Evolutionary conservation across 176 grass and related monocot species (phyloP), one percentile per base, ranked within the genome.

Genomic region (Phragmites australis): DNA sequence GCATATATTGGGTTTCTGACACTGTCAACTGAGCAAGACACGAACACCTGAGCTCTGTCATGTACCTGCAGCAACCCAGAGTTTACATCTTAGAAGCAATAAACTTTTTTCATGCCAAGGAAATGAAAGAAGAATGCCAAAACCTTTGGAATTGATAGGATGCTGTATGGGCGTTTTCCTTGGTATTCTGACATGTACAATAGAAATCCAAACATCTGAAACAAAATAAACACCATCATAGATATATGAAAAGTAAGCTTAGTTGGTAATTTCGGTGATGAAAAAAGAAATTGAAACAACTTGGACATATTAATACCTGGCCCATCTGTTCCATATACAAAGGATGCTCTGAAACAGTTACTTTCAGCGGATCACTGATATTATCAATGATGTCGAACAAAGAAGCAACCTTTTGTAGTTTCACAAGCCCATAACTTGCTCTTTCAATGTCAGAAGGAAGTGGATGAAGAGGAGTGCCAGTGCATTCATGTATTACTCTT

Each of bases 151-250:
- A 98, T 91, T 52, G 90, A 89, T 51, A 98, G 74, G 69, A 75
- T 88, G 81, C 70, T 87, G 72, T 72, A 87, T 57, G 77, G 60
- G 70, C 40, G 37, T 72, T 85, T 94, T 81, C 74, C 76, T 71
- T 87, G 22, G 52, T 91, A 93, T 80, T 94, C 82, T 27, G 95
- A 93, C 27, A 70, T 59, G 40, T 98, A 98, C 23, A 98, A 31
- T 55, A 93, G 67, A 98, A 98, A 98, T 16, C 92, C 92, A 78
- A 87, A 98, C 92, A 94, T 98, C 95, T 98, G 90, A 75, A 82
- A 65, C 23, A 89, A 80, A 81, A 90, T 27, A 86, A 79, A 92
- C 48, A 50, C 73, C 39, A 63, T 41, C 72, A 63, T 46, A 47
- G 17, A 76, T 70, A 63, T 46, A 81, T 40, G 8, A 63, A 81